These are phyloP conservation scores for Carex cristatella DNA, from an alignment of 176 grass and related monocot genomes.

Conservation along the genomic window DNA sequence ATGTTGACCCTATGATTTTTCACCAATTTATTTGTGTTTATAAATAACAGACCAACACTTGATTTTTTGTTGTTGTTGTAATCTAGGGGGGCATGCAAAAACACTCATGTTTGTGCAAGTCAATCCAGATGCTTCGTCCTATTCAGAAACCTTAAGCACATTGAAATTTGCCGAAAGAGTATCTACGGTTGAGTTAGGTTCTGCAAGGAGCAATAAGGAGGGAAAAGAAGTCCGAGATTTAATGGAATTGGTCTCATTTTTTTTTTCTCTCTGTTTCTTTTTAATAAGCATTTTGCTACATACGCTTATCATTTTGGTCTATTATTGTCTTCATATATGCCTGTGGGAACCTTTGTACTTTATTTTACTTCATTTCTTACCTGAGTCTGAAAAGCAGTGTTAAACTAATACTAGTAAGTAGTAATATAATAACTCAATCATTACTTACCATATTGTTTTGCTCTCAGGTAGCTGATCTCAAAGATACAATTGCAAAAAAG, in stretches of 20 bases:
- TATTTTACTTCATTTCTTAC: neutral
- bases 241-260: constrained; percentile 51
- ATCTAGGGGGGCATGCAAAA: constrained; percentile 80
- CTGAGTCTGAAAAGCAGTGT: constrained; percentile 1
- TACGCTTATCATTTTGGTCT: neutral
- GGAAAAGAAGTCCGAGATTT: constrained; percentile 74
- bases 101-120: constrained; percentile 89
- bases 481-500: constrained; percentile 81
- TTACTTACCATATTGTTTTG: neutral
- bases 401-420: neutral
- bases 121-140: constrained; percentile 71
- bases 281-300: neutral
- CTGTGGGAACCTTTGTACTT: constrained; percentile 16
- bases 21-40: neutral
- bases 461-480: constrained; percentile 57
- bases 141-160: constrained; percentile 67
- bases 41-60: neutral
- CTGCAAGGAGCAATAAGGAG: constrained; percentile 62
- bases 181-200: constrained; percentile 72
- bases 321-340: neutral
- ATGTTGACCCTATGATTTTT: constrained; percentile 1
- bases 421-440: neutral
- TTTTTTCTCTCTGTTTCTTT: neutral
- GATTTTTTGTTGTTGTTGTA: neutral
- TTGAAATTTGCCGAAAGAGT: constrained; percentile 88